Percentiles rank a stretch among this genome's conserved stretches.
These are phyloP conservation scores for Aspergillus proliferans DNA, from an alignment of 2,329 filamentous ascomycete genomes.

Conservation along the genomic window DNA sequence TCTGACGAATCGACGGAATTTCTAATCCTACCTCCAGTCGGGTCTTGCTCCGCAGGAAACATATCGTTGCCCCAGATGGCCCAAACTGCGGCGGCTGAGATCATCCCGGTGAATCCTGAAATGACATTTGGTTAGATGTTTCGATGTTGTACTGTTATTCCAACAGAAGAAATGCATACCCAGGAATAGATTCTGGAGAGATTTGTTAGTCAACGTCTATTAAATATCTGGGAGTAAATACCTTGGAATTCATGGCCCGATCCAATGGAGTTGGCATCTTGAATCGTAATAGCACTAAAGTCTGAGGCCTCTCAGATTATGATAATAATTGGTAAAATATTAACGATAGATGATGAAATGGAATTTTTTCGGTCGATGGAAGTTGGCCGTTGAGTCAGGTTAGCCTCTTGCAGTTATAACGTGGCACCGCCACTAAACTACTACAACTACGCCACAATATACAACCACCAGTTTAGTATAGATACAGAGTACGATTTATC, in stretches of 20 bases:
- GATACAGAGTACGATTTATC: too few relatives aligned
- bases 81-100: slow-evolving; percentile 76
- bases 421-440: neutral
- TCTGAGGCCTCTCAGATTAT: neutral
- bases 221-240: slow-evolving; percentile 31
- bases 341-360: too few relatives aligned
- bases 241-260: slow-evolving; percentile 63
- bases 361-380: neutral
- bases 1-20: neutral
- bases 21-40: slow-evolving; percentile 61
- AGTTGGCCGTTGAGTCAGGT: neutral
- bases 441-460: neutral
- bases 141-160: neutral
- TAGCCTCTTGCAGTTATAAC: neutral
- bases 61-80: slow-evolving; percentile 79
- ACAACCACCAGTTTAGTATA: too few relatives aligned
- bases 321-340: neutral
- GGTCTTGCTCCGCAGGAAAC: slow-evolving; percentile 69
- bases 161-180: slow-evolving; percentile 42
- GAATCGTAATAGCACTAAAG: neutral
- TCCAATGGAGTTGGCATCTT: slow-evolving; percentile 65
- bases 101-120: slow-evolving; percentile 70
- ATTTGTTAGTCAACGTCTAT: slow-evolving; percentile 5
- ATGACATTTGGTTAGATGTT: slow-evolving; percentile 15
- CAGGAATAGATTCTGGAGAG: slow-evolving; percentile 59